phyloP scores from a whole-genome alignment of 352 stramenopile species.

The Stephanocyclus meneghinianus region DNA sequence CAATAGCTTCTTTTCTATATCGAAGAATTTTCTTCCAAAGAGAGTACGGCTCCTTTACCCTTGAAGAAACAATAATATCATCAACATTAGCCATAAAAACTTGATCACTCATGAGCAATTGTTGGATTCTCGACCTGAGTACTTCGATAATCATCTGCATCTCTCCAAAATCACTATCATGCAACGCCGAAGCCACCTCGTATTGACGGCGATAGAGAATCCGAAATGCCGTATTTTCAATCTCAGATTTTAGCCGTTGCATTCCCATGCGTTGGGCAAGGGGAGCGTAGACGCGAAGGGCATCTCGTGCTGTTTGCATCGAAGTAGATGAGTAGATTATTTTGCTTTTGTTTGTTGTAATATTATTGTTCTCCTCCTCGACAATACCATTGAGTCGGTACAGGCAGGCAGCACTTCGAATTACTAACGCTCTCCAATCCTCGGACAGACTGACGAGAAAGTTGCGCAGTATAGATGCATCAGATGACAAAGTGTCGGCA shows the following conservation, averaged over 20 bases:
- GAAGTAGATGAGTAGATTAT: conserved; percentile 16
- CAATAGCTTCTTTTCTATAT: conserved; percentile 42
- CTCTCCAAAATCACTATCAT: conserved; percentile 29
- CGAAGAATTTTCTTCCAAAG: conserved; percentile 83
- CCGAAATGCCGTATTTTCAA: conserved; percentile 82
- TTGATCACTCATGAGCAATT: conserved; percentile 61
- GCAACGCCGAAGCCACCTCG: conserved; percentile 35
- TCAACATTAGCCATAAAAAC: conserved; percentile 66
- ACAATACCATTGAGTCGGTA: conserved; percentile 66
- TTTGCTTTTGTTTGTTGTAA: neutral
- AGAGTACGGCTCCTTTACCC: conserved; percentile 83
- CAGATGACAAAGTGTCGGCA: conserved; percentile 1
- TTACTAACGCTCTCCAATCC: conserved; percentile 78
- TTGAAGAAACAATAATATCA: conserved; percentile 61
- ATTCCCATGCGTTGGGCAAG: conserved; percentile 82
- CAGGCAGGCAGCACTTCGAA: conserved; percentile 67
- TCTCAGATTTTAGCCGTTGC: conserved; percentile 78
- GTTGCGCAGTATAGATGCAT: conserved; percentile 56
- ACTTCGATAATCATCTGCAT: conserved; percentile 52
- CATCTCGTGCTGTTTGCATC: conserved; percentile 67
- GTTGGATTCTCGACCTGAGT: conserved; percentile 47
- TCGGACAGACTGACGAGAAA: conserved; percentile 69
- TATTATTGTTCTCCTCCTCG: conserved; percentile 15
- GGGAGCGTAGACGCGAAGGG: conserved; percentile 79
- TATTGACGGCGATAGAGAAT: conserved; percentile 79